Evolutionary conservation across 495 filamentous ascomycete species (phyloP).

Genomic region (Xanthoparmelia taractica): DNA sequence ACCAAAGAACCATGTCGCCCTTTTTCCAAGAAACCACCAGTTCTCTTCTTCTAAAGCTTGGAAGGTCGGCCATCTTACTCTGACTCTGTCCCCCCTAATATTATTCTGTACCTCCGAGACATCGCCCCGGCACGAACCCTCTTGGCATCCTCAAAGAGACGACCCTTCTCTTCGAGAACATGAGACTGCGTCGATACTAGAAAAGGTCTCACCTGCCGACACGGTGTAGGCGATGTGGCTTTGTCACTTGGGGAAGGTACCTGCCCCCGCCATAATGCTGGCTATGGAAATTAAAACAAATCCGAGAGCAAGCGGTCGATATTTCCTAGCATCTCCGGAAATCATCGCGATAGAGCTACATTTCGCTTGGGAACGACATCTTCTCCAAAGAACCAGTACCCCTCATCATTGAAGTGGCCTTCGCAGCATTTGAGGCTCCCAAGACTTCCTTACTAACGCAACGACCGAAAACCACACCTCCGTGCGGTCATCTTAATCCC

Average conservation of each 20-base stretch:
- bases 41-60: too few species aligned
- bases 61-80: too few species aligned
- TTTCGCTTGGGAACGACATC: neutral
- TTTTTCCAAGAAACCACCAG: too few species aligned
- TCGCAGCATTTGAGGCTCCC: neutral
- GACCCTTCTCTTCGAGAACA: too few species aligned
- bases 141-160: neutral
- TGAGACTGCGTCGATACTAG: neutral
- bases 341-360: neutral
- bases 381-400: neutral
- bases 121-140: neutral
- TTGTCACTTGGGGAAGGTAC: too few species aligned
- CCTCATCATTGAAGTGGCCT: too few species aligned
- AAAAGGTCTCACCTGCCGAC: neutral
- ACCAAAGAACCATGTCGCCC: too few species aligned
- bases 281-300: neutral
- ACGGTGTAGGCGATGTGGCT: neutral
- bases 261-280: neutral
- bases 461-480: neutral
- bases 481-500: neutral
- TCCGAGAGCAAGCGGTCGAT: too few species aligned
- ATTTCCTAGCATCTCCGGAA: too few species aligned
- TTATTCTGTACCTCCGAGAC: too few species aligned
- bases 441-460: neutral
- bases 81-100: too few species aligned